These are phyloP conservation scores for Dichotomopilus funicola DNA, from an alignment of 2,329 filamentous ascomycete genomes.

Conservation along the genomic window DNA sequence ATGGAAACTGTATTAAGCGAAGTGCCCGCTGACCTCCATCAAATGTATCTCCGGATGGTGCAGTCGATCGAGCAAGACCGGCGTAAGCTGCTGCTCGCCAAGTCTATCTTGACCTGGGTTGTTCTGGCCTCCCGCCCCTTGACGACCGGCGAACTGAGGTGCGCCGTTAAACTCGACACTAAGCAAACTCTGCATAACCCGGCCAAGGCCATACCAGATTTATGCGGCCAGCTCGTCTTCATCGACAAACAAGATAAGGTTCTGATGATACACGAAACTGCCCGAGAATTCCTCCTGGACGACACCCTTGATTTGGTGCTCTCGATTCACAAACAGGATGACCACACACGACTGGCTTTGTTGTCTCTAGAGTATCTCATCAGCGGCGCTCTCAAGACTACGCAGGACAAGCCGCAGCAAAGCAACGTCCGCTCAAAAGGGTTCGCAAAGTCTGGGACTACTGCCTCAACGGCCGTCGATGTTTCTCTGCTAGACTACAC, in stretches of 20 bases:
- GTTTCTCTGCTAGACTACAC: slow-evolving; percentile 23
- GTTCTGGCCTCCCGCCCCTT: slow-evolving; percentile 29
- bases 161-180: slow-evolving; percentile 30
- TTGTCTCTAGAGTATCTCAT: slow-evolving; percentile 23
- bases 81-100: slow-evolving; percentile 22
- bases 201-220: slow-evolving; percentile 23
- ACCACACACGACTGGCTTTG: slow-evolving; percentile 29
- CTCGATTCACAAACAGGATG: slow-evolving; percentile 15
- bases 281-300: slow-evolving; percentile 26
- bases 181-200: slow-evolving; percentile 26
- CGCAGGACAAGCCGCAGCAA: no score
- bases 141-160: slow-evolving; percentile 29
- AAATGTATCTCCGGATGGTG: slow-evolving; percentile 25
- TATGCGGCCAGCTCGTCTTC: slow-evolving; percentile 29
- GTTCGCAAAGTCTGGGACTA: no score
- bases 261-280: slow-evolving; percentile 29
- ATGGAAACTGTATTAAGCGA: slow-evolving; percentile 25
- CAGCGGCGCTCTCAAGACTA: slow-evolving; percentile 13
- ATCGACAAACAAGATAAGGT: slow-evolving; percentile 25
- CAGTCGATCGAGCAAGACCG: slow-evolving; percentile 19
- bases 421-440: no score
- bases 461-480: background rate
- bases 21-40: slow-evolving; percentile 24
- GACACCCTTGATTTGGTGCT: slow-evolving; percentile 18
- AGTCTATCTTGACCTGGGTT: slow-evolving; percentile 33